Percentiles rank a stretch among this genome's conserved stretches.
Conservation (phyloP, 2,329 filamentous ascomycete species). For the Curvularia hawaiiensis region DNA sequence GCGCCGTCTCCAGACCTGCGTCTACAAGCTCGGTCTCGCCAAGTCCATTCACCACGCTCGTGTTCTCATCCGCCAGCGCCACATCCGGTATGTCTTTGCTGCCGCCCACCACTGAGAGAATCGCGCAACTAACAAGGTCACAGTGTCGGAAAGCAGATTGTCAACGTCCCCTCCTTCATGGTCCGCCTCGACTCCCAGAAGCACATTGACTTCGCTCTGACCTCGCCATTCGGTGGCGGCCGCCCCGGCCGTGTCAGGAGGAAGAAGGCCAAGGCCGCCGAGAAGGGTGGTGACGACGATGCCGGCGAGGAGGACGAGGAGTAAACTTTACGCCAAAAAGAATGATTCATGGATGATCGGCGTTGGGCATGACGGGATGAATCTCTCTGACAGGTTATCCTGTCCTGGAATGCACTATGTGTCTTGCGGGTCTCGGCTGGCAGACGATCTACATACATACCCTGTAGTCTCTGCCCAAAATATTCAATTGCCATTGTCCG, state of each 20-base stretch:
- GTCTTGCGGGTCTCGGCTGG: conserved; percentile 36
- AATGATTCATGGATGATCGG: conserved; percentile 45
- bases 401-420: conserved; percentile 41
- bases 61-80: conserved; percentile 99
- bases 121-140: conserved; percentile 21
- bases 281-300: conserved; percentile 78
- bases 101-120: not conserved
- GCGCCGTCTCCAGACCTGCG: conserved; percentile 98
- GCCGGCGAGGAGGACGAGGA: conserved; percentile 90
- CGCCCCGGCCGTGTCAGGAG: conserved; percentile 96
- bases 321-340: conserved; percentile 41
- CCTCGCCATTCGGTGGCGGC: conserved; percentile 96
- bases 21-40: conserved; percentile 99
- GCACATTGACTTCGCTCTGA: conserved; percentile 99
- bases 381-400: conserved; percentile 34
- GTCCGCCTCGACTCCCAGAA: conserved; percentile 99
- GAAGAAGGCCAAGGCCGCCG: conserved; percentile 99
- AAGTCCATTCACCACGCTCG: conserved; percentile 99
- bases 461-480: conserved; percentile 42
- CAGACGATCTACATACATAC: conserved; percentile 32
- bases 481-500: conserved; percentile 41
- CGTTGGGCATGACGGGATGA: conserved; percentile 47
- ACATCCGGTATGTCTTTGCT: conserved; percentile 72
- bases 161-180: conserved; percentile 99
- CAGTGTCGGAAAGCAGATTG: conserved; percentile 99